Base-by-base conservation (phyloP, 768 basidiomycete genomes). In the Suillus variegatus region DNA sequence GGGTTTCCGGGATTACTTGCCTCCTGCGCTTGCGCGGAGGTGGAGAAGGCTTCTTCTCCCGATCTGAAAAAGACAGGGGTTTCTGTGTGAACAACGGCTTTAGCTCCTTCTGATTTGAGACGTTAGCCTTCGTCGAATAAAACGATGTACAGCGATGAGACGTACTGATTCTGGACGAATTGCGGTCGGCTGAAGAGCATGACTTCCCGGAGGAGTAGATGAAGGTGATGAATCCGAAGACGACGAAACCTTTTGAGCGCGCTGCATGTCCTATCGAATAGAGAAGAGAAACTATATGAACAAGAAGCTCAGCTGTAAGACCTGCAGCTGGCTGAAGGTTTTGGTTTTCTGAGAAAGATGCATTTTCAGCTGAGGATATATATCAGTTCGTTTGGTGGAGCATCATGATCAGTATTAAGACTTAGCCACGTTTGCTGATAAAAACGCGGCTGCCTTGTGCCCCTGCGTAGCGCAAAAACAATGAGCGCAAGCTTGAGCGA, bases 391-490 rank as follows among this genome's bases (percentile, higher is more conserved):
- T 60, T 10, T 41, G 18, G 41, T 32, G 58, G 58, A 60, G 58
- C 58, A 36, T 55, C 54, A 55, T 55, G 54, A 60, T 43, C 58
- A 60, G 41, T 60, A 32, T 40, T 9, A 44, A 65, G 63, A 54
- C 36, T 28, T 20, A 35, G 55, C 75, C 49, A 78, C 69, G 74
- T 73, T 76, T 36, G 7, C 67, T 56, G 58, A 58, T 64, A 43
- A 58, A 71, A 74, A 77, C 75, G 70, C 75, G 77, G 73, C 62
- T 65, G 64, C 68, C 52, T 54, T 54, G 9, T 54, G 52, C 52
- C 77, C 74, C 69, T 74, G 69, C 76, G 70, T 74, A 77, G 73
- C 69, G 70, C 72, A 72, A 68, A 76, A 69, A 69, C 57, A 67
- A 66, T 28, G 58, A 60, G 41, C 22, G 35, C 20, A 62, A 8